Conservation (phyloP, 2,329 filamentous ascomycete genomes). For the Epicoccum nigrum region DNA sequence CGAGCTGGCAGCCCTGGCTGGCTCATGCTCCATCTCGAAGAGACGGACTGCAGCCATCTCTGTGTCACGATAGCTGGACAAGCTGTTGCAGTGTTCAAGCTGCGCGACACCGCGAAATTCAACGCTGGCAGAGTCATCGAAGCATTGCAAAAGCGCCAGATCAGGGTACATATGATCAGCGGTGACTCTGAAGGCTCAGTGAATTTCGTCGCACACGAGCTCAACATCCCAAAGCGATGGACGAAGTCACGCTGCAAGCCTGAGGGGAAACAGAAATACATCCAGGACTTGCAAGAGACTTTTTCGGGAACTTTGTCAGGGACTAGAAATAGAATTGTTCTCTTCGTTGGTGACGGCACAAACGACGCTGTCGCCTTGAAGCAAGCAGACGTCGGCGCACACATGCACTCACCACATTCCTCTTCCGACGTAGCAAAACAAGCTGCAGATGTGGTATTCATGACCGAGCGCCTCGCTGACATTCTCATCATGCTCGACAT, state of each 20-base stretch:
- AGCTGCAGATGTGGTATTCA: conserved; percentile 72
- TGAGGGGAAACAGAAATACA: conserved; percentile 61
- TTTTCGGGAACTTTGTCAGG: neutral
- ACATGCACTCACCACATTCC: conserved; percentile 61
- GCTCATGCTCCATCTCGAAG: conserved; percentile 48
- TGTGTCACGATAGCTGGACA: conserved; percentile 43
- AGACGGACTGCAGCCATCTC: conserved; percentile 40
- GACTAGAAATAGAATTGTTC: conserved; percentile 50
- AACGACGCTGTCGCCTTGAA: conserved; percentile 78
- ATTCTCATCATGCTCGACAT: conserved; percentile 65
- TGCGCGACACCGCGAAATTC: conserved; percentile 56
- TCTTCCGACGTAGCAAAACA: conserved; percentile 66
- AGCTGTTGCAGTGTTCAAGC: conserved; percentile 57
- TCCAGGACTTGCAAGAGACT: conserved; percentile 44
- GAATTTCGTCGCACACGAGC: conserved; percentile 51
- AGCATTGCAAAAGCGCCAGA: conserved; percentile 55
- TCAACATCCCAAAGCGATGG: conserved; percentile 48
- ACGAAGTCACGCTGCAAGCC: conserved; percentile 58
- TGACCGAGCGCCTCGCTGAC: conserved; percentile 62
- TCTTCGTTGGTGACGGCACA: conserved; percentile 80
- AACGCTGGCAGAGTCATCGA: conserved; percentile 60
- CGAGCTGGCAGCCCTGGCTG: conserved; percentile 57
- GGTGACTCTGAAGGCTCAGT: conserved; percentile 62
- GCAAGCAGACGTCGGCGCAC: conserved; percentile 72
- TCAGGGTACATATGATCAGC: conserved; percentile 62